A percentile compares a stretch with the other conserved stretches of the same genome.
These are phyloP conservation scores for Pseudoturritis turrita DNA, from an alignment of 345 rosid genomes.

Conservation along the genomic window DNA sequence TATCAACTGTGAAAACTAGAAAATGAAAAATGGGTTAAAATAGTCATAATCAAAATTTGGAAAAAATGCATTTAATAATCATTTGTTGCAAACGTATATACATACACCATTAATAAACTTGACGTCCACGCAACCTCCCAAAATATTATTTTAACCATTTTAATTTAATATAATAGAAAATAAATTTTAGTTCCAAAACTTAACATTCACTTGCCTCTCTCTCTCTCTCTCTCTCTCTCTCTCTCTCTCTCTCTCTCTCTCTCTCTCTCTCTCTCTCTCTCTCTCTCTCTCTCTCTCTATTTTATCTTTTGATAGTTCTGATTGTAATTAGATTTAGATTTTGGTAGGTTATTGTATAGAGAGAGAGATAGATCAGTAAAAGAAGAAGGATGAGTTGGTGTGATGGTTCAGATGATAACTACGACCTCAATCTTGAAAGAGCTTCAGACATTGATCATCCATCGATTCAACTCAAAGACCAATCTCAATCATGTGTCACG, in stretches of 20 bases:
- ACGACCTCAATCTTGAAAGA: conserved; percentile 32
- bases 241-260: neutral
- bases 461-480: conserved; percentile 28
- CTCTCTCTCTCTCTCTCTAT: neutral
- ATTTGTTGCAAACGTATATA: conserved; percentile 37
- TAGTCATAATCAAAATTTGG: conserved; percentile 23
- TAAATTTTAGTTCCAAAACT: neutral
- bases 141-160: neutral
- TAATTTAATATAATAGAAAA: neutral
- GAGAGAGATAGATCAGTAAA: conserved; percentile 23
- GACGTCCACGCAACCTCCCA: conserved; percentile 68
- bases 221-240: neutral
- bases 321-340: conserved; percentile 2
- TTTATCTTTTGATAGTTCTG: conserved; percentile 13
- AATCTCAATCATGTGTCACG: conserved; percentile 26
- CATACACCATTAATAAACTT: conserved; percentile 50
- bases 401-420: conserved; percentile 42
- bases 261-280: neutral
- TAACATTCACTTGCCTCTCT: conserved; percentile 24
- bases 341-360: conserved; percentile 11
- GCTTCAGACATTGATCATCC: conserved; percentile 25
- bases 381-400: conserved; percentile 60
- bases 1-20: conserved; percentile 17
- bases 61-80: conserved; percentile 22
- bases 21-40: neutral